Evolutionary conservation across 2,329 filamentous ascomycete genomes (phyloP).

Genomic region (Onygenales sp.): DNA sequence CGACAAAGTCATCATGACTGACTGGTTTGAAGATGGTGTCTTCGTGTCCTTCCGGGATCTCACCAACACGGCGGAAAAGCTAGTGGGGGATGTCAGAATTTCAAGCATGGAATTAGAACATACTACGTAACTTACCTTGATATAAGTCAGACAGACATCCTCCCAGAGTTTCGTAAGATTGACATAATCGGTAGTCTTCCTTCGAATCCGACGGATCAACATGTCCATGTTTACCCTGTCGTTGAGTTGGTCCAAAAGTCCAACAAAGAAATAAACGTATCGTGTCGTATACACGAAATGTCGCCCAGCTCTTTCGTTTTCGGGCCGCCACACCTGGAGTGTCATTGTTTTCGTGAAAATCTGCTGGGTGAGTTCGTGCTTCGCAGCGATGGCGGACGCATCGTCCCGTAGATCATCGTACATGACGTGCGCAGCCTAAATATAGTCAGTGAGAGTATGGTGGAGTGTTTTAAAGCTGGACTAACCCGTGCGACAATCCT

Average conservation of each 20-base stretch:
- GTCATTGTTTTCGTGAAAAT: conserved; percentile 93
- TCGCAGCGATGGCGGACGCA: conserved; percentile 51
- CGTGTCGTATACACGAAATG: conserved; percentile 88
- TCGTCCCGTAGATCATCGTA: conserved; percentile 47
- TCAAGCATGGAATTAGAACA: conserved; percentile 13
- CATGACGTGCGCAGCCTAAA: conserved; percentile 48
- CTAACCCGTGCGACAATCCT: conserved; percentile 70
- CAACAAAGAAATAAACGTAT: conserved; percentile 74
- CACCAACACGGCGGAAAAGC: conserved; percentile 47
- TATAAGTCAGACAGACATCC: conserved; percentile 48
- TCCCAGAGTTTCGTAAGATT: conserved; percentile 56
- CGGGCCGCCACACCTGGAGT: conserved; percentile 90
- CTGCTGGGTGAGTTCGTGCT: conserved; percentile 69
- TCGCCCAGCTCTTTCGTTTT: conserved; percentile 70
- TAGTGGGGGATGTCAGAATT: conserved; percentile 20
- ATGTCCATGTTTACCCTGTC: conserved; percentile 70
- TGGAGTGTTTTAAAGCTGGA: conserved; percentile 24
- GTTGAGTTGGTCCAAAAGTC: conserved; percentile 61
- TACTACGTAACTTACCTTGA: conserved; percentile 30
- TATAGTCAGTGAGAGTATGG: conserved; percentile 5
- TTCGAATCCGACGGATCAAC: conserved; percentile 67
- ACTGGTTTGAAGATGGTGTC: conserved; percentile 56
- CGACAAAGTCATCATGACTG: conserved; percentile 55
- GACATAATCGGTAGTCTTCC: conserved; percentile 67
- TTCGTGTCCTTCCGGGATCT: conserved; percentile 52